phyloP scores from a whole-genome alignment of 495 filamentous ascomycete genomes.

The Daldinia vernicosa region DNA sequence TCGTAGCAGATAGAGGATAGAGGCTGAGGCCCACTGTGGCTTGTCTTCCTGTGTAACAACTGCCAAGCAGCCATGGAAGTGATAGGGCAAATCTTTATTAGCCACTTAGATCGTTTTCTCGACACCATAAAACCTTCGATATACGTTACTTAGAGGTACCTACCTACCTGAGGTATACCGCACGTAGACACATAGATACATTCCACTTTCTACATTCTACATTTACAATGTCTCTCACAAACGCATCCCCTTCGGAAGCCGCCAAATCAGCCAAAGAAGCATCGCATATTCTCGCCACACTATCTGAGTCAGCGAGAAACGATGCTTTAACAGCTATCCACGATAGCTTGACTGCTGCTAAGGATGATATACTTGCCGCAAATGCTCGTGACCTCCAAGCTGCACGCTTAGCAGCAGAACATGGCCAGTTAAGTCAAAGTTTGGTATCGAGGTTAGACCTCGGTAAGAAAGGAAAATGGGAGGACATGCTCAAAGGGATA shows the following conservation, averaged over 20 bases:
- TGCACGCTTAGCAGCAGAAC: conserved; percentile 74
- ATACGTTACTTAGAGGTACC: too few relatives aligned
- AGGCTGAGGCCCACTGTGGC: background rate
- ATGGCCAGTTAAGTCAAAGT: conserved; percentile 80
- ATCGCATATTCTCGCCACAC: conserved; percentile 72
- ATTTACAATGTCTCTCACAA: conserved; percentile 75
- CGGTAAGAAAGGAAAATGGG: conserved; percentile 85
- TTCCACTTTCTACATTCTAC: background rate
- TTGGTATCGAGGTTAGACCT: conserved; percentile 92
- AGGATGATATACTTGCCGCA: conserved; percentile 80
- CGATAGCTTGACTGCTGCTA: conserved; percentile 69
- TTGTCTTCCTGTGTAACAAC: too few relatives aligned
- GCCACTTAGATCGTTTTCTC: conserved; percentile 18
- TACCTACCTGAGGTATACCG: too few relatives aligned
- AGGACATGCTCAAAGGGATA: conserved; percentile 97
- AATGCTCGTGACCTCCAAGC: conserved; percentile 82
- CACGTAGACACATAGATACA: background rate
- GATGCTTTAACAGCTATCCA: conserved; percentile 85
- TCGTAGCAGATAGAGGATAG: too few relatives aligned
- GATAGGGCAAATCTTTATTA: background rate
- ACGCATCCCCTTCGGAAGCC: conserved; percentile 70
- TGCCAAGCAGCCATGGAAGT: too few relatives aligned
- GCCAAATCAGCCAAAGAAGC: conserved; percentile 75
- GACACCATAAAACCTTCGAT: conserved; percentile 3
- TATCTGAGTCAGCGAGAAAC: conserved; percentile 74